These are phyloP conservation scores for Pneumocystis jirovecii DNA, from an alignment of 1,139 yeast species.

Conservation along the genomic window DNA sequence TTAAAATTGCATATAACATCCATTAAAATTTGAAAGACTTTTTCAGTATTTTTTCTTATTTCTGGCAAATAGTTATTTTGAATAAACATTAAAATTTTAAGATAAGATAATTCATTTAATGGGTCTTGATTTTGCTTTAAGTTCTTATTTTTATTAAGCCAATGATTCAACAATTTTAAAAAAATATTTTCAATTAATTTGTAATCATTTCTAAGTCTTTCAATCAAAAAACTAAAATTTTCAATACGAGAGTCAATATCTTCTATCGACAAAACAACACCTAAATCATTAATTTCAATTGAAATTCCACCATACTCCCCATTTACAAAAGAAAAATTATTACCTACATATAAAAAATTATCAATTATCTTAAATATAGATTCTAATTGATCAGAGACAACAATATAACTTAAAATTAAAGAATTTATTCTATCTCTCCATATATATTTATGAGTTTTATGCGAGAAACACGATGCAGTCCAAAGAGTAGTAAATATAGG, in stretches of 20 bases:
- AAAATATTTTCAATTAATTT: slow-evolving; percentile 15
- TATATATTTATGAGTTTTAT: slow-evolving; percentile 23
- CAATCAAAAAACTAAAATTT: slow-evolving; percentile 8
- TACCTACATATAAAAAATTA: slow-evolving; percentile 6
- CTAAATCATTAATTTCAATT: slow-evolving; percentile 22
- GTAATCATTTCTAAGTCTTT: slow-evolving; percentile 5
- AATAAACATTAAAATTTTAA: not conserved
- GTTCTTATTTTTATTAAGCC: not conserved
- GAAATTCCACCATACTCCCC: slow-evolving; percentile 46
- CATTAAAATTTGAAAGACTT: not conserved
- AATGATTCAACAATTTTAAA: not conserved
- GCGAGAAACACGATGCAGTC: slow-evolving; percentile 44
- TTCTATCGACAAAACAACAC: not conserved
- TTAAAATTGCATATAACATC: not conserved
- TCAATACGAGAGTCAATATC: slow-evolving; percentile 5
- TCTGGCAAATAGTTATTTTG: not conserved
- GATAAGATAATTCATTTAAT: not conserved
- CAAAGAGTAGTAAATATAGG: slow-evolving; percentile 37
- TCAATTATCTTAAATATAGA: slow-evolving; percentile 4
- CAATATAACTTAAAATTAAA: slow-evolving; percentile 13
- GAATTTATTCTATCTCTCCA: slow-evolving; percentile 23
- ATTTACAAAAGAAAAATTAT: slow-evolving; percentile 35
- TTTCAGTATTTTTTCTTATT: not conserved
- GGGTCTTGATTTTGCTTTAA: not conserved
- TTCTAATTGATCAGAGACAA: slow-evolving; percentile 4